Evolutionary conservation across 805 yeast genomes (phyloP).

Genomic region (Yarrowia deformans): DNA sequence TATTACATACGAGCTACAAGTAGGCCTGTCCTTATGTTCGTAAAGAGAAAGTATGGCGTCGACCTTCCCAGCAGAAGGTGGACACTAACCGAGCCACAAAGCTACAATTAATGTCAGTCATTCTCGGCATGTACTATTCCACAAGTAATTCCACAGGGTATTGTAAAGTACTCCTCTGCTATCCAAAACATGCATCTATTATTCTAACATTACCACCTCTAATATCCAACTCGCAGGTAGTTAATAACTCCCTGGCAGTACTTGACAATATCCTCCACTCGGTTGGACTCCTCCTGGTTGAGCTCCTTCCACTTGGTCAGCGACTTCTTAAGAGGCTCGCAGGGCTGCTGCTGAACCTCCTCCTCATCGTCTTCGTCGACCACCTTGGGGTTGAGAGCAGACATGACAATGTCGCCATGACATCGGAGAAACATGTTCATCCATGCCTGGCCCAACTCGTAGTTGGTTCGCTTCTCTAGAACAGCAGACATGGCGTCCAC

Average conservation of each 20-base stretch:
- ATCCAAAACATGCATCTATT: conserved; percentile 4
- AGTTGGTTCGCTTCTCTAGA: conserved; percentile 61
- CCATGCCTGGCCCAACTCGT: conserved; percentile 83
- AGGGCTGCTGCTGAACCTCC: conserved; percentile 43
- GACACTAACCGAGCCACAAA: too few relatives aligned
- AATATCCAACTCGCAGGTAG: conserved; percentile 54
- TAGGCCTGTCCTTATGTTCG: too few relatives aligned
- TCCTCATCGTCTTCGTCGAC: conserved; percentile 38
- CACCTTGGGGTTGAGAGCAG: conserved; percentile 36
- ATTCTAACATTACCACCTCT: conserved; percentile 5
- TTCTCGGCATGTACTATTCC: too few relatives aligned
- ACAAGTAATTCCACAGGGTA: too few relatives aligned
- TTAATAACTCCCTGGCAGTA: conserved; percentile 81
- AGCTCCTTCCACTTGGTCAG: conserved; percentile 59
- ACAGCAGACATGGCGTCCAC: conserved; percentile 72
- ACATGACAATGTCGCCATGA: conserved; percentile 80
- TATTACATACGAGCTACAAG: too few relatives aligned
- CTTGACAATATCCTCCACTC: conserved; percentile 71
- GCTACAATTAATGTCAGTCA: too few relatives aligned
- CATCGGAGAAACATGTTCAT: conserved; percentile 73
- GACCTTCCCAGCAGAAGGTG: too few relatives aligned
- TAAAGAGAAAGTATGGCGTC: too few relatives aligned
- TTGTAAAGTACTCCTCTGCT: too few relatives aligned
- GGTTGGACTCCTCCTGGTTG: conserved; percentile 55
- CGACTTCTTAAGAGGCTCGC: conserved; percentile 46